Base-by-base conservation (phyloP, 1,139 yeast species). In the Diutina siamensis region DNA sequence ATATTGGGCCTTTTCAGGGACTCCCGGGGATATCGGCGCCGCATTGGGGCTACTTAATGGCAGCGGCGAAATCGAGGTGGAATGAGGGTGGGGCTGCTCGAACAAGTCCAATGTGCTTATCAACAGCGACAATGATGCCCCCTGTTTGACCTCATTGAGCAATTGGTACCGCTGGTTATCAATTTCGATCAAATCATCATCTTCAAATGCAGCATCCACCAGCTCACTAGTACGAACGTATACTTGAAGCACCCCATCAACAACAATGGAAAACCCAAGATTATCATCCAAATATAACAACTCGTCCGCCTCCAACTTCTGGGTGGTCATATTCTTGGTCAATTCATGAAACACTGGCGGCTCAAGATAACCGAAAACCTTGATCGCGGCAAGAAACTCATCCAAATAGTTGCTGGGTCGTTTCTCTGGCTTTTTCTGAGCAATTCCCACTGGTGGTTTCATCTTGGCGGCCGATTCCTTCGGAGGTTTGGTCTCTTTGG, bases 331-430 rank as follows among this genome's bases (percentile, higher is more conserved):
- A 50, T 84, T 85, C 56, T 85, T 83, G 4, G 97, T 89, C 53
- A 92, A 70, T 56, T 89, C 97, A 57, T 89, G 94, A 59, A 92
- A 89, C 2, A 92, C 97, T 1, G 85, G 83, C 48, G 83, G 74
- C 53, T 92, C 98, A 47, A 92, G 67, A 60, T 89, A 89, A 1
- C 98, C 98, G 65, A 92, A 92, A 18, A 92, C 86, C 62, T 87
- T 88, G 52, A 92, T 86, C 1, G 97, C 97, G 47, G 85, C 75
- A 44, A 92, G 65, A 55, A 92, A 92, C 57, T 89, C 95, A 59
- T 92, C 97, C 48, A 92, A 66, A 57, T 88, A 89, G 50, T 69
- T 69, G 21, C 13, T 22, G 15, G 18, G 48, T 53, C 22, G 59
- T 49, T 36, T 57, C 53, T 61, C 53, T 50, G 55, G 61, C 51